Base-by-base conservation (phyloP, 2,329 filamentous ascomycete species). In the Xylariaceae sp. region DNA sequence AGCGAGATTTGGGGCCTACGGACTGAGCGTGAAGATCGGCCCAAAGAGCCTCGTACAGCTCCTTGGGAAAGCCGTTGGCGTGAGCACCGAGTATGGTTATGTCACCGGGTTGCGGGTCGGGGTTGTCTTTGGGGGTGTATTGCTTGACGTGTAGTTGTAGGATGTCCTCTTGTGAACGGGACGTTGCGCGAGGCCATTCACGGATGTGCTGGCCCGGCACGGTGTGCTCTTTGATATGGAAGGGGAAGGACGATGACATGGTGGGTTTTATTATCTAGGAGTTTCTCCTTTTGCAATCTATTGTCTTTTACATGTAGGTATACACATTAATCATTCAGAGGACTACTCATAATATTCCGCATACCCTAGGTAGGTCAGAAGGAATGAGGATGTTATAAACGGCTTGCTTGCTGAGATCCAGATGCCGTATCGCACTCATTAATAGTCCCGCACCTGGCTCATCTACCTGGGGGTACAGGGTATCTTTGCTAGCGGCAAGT, bases 1-100 rank as follows among this genome's bases (percentile, higher is more conserved):
- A 79, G 16, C 81, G 82, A 45, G 12, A 79, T n/a, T 81, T 82
- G 44, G 12, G 67, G 62, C 53, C 77, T 75, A 5, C 83, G 71
- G 16, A 43, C 12, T 23, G 49, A 16, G 73, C 67, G 55, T 86
- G 72, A 2, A 96, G 71, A 41, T 95, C 88, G 48, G 92, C 88
- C 86, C 90, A 96, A 0, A 96, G 71, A 0, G 92, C 87, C 59
- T 96, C 91, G 62, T 96, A 96, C 2, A 96, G 68, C 72, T 97
- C 92, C 86, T 96, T 97, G 10, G 88, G 86, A 55, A 96, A 95
- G 10, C 85, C 92, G 70, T 96, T 96, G 40, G 89, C 92, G 68
- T 96, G 91, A 4, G 85, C 85, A 10, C 79, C 89, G 44, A 97
- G 82, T 47, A 97, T 83, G 17, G 89, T 96, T 7, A 96, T 71